Conservation (phyloP, 2,329 filamentous ascomycete species). For the Sphaerulina musiva region DNA sequence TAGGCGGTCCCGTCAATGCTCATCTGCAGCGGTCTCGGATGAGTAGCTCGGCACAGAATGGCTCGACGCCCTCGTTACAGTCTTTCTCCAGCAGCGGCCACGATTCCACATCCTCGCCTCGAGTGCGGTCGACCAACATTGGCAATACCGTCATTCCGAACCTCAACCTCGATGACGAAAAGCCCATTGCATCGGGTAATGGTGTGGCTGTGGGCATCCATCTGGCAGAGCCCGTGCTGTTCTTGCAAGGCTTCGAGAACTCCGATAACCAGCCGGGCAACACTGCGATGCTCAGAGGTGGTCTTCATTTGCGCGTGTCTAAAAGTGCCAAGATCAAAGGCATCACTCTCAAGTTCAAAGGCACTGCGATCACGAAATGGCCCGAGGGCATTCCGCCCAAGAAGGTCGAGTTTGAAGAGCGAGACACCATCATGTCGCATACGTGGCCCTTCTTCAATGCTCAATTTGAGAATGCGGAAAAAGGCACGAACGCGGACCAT, state of each 20-base stretch:
- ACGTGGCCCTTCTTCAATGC: slow-evolving; percentile 91
- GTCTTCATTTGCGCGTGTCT: slow-evolving; percentile 70
- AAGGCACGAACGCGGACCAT: slow-evolving; percentile 56
- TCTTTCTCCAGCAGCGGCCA: slow-evolving; percentile 11
- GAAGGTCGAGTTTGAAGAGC: slow-evolving; percentile 76
- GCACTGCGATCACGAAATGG: slow-evolving; percentile 86
- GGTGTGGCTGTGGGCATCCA: slow-evolving; percentile 67
- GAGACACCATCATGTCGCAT: slow-evolving; percentile 79
- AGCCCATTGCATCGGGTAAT: slow-evolving; percentile 72
- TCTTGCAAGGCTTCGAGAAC: slow-evolving; percentile 72
- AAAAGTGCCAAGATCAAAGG: slow-evolving; percentile 93
- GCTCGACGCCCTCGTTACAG: slow-evolving; percentile 22
- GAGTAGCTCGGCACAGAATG: slow-evolving; percentile 36
- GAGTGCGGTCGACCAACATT: slow-evolving; percentile 15
- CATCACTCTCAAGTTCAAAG: slow-evolving; percentile 77
- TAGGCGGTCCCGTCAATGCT: slow-evolving; percentile 36
- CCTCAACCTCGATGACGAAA: slow-evolving; percentile 43
- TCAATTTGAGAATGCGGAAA: slow-evolving; percentile 53
- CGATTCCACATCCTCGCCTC: slow-evolving; percentile 12
- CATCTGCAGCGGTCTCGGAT: slow-evolving; percentile 38
- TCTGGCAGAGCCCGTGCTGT: slow-evolving; percentile 73
- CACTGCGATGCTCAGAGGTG: slow-evolving; percentile 80
- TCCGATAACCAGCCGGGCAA: slow-evolving; percentile 56
- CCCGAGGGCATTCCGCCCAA: slow-evolving; percentile 86
- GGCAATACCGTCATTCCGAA: slow-evolving; percentile 26